These are phyloP conservation scores for Triticum dicoccoides DNA, from an alignment of 176 grass and related monocot genomes.

Conservation along the genomic window DNA sequence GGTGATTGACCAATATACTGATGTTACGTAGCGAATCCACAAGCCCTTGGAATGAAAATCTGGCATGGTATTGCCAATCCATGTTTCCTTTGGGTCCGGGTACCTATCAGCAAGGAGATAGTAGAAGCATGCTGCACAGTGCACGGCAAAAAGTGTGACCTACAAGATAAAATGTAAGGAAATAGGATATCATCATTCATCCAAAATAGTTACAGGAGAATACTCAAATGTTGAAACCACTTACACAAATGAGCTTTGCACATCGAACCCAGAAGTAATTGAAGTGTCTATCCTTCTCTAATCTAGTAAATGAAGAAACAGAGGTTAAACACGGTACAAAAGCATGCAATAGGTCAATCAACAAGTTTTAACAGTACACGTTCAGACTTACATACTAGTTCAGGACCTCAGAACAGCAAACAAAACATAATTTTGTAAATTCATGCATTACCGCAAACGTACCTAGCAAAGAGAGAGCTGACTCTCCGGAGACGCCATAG, in stretches of 20 bases:
- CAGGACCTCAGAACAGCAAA: background rate
- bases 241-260: slow-evolving; percentile 93
- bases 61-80: slow-evolving; percentile 81
- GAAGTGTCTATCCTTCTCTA: slow-evolving; percentile 94
- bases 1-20: slow-evolving; percentile 99
- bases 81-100: slow-evolving; percentile 51
- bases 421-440: background rate
- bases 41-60: slow-evolving; percentile 77
- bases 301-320: slow-evolving; percentile 46
- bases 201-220: background rate
- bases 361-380: background rate
- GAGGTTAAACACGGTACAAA: background rate
- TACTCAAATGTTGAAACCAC: slow-evolving; percentile 9
- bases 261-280: slow-evolving; percentile 99
- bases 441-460: background rate
- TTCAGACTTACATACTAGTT: background rate
- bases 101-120: slow-evolving; percentile 92
- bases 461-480: slow-evolving; percentile 93
- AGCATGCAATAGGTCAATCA: background rate
- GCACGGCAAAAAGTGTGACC: slow-evolving; percentile 97
- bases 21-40: slow-evolving; percentile 75
- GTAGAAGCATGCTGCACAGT: slow-evolving; percentile 92
- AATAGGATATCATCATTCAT: background rate
- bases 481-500: slow-evolving; percentile 97
- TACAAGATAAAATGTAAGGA: slow-evolving; percentile 32